phyloP scores from a whole-genome alignment of 192 early-diverging fungal genomes.

The Entomortierella lignicola region DNA sequence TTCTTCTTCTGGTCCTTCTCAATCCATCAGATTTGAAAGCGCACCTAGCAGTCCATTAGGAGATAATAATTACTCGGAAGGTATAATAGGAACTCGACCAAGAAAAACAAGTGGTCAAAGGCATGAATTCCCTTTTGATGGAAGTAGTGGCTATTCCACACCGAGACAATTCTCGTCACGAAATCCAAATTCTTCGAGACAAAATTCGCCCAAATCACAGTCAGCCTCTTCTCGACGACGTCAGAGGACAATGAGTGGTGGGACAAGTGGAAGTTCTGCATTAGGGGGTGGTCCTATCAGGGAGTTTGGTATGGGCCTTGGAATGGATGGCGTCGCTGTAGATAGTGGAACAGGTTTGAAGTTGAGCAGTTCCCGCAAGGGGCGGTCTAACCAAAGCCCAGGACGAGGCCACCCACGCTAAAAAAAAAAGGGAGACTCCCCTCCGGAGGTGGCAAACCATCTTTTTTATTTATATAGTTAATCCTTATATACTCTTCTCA shows the following conservation, averaged over 20 bases:
- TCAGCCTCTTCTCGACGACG: constrained; percentile 8
- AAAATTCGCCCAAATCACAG: constrained; percentile 24
- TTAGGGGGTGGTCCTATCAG: constrained; percentile 14
- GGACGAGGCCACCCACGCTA: neutral
- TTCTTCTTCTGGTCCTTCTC: no score
- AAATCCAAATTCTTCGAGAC: constrained; percentile 13
- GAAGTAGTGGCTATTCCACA: constrained; percentile 17
- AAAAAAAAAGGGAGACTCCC: no score
- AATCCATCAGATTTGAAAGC: no score
- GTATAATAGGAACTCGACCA: neutral
- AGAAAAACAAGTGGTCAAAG: neutral
- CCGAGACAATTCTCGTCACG: constrained; percentile 6
- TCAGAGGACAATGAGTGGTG: constrained; percentile 34
- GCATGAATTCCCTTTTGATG: neutral
- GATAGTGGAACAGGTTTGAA: constrained; percentile 43
- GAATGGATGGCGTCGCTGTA: constrained; percentile 35
- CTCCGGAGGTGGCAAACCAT: no score
- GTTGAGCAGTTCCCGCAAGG: constrained; percentile 23
- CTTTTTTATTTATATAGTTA: no score
- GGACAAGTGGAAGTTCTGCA: constrained; percentile 23
- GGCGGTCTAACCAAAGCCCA: constrained; percentile 1
- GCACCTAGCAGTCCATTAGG: no score
- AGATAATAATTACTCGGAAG: neutral
- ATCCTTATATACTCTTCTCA: no score
- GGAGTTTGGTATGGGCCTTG: constrained; percentile 48